These are phyloP conservation scores for Chrysanthemum seticuspe DNA, from an alignment of 129 eudicot species.

Conservation along the genomic window DNA sequence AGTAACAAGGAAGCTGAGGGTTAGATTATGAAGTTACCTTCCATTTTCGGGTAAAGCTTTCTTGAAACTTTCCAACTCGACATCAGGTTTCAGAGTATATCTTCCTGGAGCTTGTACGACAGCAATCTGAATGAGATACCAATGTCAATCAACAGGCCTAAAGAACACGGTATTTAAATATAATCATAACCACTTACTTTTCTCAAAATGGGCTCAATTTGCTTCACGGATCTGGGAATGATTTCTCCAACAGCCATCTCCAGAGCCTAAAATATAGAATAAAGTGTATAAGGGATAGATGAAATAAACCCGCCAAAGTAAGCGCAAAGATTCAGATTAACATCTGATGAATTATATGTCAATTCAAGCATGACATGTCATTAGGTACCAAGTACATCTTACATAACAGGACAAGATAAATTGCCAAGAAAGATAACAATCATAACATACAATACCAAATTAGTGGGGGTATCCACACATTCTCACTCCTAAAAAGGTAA, in stretches of 20 bases:
- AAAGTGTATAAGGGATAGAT: constrained; percentile 18
- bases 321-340: constrained; percentile 5
- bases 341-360: constrained; percentile 6
- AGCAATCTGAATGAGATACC: constrained; percentile 62
- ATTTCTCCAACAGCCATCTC: constrained; percentile 79
- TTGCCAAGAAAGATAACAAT: no score
- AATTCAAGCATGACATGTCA: constrained; percentile 3
- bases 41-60: constrained; percentile 52
- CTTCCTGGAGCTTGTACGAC: constrained; percentile 74
- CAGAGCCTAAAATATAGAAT: constrained; percentile 49
- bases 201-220: constrained; percentile 76
- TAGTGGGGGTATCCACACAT: no score
- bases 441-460: no score
- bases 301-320: constrained; percentile 12
- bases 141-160: constrained; percentile 21
- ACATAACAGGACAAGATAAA: not conserved
- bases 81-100: constrained; percentile 72
- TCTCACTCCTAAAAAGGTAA: no score
- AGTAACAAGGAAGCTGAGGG: not conserved
- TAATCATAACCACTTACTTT: constrained; percentile 46
- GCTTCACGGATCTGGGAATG: constrained; percentile 64
- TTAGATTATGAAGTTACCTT: constrained; percentile 47
- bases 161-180: constrained; percentile 13
- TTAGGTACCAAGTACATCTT: constrained; percentile 4
- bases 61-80: constrained; percentile 55